Evolutionary conservation across 1,284 basidiomycete species (phyloP), one percentile per base, ranked within the genome.

Genomic region (Hortiboletus rubellus): DNA sequence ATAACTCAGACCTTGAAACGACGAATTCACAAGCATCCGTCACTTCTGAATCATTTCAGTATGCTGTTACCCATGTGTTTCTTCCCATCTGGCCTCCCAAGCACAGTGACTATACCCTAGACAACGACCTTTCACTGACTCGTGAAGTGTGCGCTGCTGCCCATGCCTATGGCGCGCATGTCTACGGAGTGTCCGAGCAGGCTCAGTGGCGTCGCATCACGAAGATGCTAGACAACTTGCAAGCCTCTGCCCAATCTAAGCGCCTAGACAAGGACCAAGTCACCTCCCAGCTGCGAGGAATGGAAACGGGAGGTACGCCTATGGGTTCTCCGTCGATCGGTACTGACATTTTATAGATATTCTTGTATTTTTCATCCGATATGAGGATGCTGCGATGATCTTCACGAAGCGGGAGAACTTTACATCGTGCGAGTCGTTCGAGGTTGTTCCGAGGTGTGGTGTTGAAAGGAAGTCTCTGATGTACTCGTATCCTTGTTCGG

Each of bases 381-480:
- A 61, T 11, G 72, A 74, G 33, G 71, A 73, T 43, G 69, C 71
- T 1, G 73, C 53, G 2, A 53, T 77, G 5, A 59, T 76, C 14
- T 41, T 76, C 18, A 69, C 70, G 11, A 69, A 63, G 47, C 33
- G 33, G 9, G 24, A 30, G 2, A 38, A 55, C 7, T 22, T 33
- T 5, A 63, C 65, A 6, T 53, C 60, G 6, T 71, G 71, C 47
- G 75, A 77, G 59, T 53, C 63, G 17, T 76, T 77, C 38, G 70
- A 75, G 51, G 63, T 66, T 2, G 65, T 68, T 12, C 41, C 42
- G 2, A 40, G 34, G 71, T n/a, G 65, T 65, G 62, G 56, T 51
- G 9, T 57, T 63, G 8, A 44, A 33, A 7, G 69, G 69, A 2
- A 11, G 7, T 2, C 30, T 17, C 62, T 77, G 11, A 15, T 70